Evolutionary conservation across 345 rosid genomes (phyloP).

Genomic region (Cochlearia excelsa): DNA sequence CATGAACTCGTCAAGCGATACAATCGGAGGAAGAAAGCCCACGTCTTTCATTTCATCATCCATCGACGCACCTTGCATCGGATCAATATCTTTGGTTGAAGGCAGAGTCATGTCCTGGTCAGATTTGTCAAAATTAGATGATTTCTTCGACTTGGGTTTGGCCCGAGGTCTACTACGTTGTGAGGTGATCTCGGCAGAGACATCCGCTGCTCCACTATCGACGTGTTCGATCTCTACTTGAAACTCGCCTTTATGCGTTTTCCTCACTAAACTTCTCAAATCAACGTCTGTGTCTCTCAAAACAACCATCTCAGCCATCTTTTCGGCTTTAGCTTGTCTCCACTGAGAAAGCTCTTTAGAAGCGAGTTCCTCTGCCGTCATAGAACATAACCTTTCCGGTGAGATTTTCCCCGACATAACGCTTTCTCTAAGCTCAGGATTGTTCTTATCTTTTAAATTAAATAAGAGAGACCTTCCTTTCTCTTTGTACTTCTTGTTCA

Average conservation of each 20-base stretch:
- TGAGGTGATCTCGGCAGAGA: slow-evolving; percentile 52
- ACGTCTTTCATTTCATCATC: slow-evolving; percentile 79
- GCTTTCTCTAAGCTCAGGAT: slow-evolving; percentile 87
- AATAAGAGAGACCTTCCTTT: slow-evolving; percentile 90
- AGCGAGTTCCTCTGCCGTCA: slow-evolving; percentile 98
- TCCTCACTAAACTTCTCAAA: slow-evolving; percentile 75
- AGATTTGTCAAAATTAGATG: slow-evolving; percentile 30
- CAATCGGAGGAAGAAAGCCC: slow-evolving; percentile 94
- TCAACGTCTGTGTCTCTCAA: slow-evolving; percentile 74
- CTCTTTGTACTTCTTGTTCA: slow-evolving; percentile 94
- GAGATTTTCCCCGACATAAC: slow-evolving; percentile 76
- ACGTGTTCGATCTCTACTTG: slow-evolving; percentile 76
- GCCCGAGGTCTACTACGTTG: slow-evolving; percentile 26
- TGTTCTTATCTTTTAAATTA: slow-evolving; percentile 84
- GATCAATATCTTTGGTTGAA: slow-evolving; percentile 49
- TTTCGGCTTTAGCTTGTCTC: slow-evolving; percentile 96
- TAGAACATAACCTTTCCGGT: slow-evolving; percentile 70
- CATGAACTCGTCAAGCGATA: slow-evolving; percentile 93
- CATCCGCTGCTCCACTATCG: slow-evolving; percentile 57
- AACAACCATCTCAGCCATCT: slow-evolving; percentile 92
- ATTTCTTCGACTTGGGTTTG: slow-evolving; percentile 17
- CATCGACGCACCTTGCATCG: slow-evolving; percentile 53
- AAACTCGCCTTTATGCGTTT: slow-evolving; percentile 96
- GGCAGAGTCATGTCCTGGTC: slow-evolving; percentile 57
- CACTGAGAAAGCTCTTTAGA: slow-evolving; percentile 94